These are phyloP conservation scores for Corallochytrium limacisporum DNA, from an alignment of 78 protist species.

Conservation along the genomic window DNA sequence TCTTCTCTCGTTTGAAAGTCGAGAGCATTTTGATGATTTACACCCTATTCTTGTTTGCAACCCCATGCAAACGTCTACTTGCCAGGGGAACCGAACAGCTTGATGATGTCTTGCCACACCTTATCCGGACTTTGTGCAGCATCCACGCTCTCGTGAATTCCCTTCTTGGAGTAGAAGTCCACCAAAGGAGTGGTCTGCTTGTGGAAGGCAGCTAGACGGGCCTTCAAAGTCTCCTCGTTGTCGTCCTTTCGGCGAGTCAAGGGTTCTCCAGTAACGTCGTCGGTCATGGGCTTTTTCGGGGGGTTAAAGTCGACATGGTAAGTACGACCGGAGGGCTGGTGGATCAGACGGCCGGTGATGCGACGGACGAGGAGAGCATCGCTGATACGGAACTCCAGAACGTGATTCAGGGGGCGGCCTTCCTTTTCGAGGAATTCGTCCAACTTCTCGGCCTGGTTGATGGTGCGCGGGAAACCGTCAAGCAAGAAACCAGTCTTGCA, in stretches of 20 bases:
- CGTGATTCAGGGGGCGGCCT: conserved; percentile 36
- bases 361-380: conserved; percentile 68
- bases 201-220: conserved; percentile 48
- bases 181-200: conserved; percentile 31
- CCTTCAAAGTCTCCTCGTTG: conserved; percentile 39
- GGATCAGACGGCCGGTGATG: conserved; percentile 82
- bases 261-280: conserved; percentile 88
- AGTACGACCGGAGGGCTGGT: conserved; percentile 63
- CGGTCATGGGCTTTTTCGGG: conserved; percentile 57
- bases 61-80: too few species aligned
- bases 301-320: conserved; percentile 72
- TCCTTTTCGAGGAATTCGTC: conserved; percentile 51
- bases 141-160: neutral
- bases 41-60: too few species aligned
- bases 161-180: conserved; percentile 35
- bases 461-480: conserved; percentile 96
- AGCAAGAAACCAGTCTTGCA: conserved; percentile 83
- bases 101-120: too few species aligned
- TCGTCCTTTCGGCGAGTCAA: conserved; percentile 79
- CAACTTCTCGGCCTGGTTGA: conserved; percentile 78
- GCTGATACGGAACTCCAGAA: conserved; percentile 53
- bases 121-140: neutral
- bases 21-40: too few species aligned
- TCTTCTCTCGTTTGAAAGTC: too few species aligned
- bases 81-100: too few species aligned